These are phyloP conservation scores for Hansfordia pulvinata DNA, from an alignment of 2,329 filamentous ascomycete species.

Conservation along the genomic window DNA sequence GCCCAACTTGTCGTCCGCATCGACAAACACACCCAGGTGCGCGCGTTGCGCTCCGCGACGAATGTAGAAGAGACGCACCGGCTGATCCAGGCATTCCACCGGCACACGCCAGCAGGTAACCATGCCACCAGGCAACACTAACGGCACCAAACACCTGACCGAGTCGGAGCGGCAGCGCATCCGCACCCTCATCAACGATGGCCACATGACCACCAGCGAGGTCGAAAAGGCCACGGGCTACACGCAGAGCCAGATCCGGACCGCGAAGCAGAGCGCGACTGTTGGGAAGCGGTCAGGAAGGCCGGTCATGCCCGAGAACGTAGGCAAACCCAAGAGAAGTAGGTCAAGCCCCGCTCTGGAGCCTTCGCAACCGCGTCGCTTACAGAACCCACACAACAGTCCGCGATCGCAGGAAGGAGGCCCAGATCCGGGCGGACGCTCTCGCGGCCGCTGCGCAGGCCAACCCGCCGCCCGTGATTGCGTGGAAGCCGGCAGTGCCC, in stretches of 20 bases:
- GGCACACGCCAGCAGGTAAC: too few species aligned
- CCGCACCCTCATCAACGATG: conserved; percentile 4
- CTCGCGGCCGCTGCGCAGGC: neutral
- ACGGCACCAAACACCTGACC: conserved; percentile 3
- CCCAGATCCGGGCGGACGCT: neutral
- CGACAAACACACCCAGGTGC: too few species aligned
- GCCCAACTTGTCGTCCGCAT: too few species aligned
- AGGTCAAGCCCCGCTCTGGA: too few species aligned
- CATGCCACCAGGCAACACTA: too few species aligned
- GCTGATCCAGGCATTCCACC: too few species aligned
- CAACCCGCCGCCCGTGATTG: neutral
- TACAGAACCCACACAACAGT: too few species aligned
- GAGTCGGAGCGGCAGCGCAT: conserved; percentile 2
- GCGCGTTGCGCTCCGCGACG: too few species aligned
- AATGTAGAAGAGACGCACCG: too few species aligned
- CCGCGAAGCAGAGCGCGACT: conserved; percentile 1
- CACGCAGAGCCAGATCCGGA: conserved; percentile 3
- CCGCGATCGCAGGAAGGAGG: neutral
- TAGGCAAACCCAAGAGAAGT: too few species aligned
- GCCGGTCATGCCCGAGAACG: conserved; percentile 1
- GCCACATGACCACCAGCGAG: conserved; percentile 1
- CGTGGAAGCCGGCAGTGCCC: neutral
- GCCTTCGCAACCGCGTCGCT: too few species aligned
- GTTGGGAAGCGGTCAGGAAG: conserved; percentile 2
- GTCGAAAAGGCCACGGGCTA: conserved; percentile 3